Base-by-base conservation (phyloP, 352 stramenopile genomes). In the Phytophthora chlamydospora region DNA sequence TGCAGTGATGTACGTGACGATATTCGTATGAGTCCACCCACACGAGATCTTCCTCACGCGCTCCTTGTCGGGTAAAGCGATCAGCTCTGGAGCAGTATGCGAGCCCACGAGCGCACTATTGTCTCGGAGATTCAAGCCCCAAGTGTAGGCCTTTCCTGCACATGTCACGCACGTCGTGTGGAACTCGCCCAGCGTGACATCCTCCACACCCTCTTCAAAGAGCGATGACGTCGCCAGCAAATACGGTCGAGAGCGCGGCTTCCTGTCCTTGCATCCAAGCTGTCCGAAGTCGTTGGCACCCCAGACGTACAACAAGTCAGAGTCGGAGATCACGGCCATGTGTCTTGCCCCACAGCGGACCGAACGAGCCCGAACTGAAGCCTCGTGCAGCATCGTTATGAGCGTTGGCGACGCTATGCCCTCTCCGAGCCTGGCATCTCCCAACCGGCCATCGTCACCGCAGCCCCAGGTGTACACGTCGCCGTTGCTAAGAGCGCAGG, bases 271-370 rank as follows among this genome's bases (percentile, higher is more conserved):
- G 19, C 76, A 76, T 11, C 85, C 85, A 21, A 92, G 71, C 57
- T 94, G 85, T 5, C 81, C 85, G 42, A 92, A 92, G 42, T 94
- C 81, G 47, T 92, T 94, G 0, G 81, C 83, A 7, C 85, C 85
- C 83, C 85, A 92, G 17, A 88, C 66, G 57, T 90, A 91, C n/a
- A 94, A 48, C 41, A 88, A 51, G 43, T 91, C 80, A 9, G 47
- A 61, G 45, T 90, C 80, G 13, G 82, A 91, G 31, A 93, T 64
- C 9, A 89, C 52, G 2, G 82, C 80, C 24, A 86, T 91, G 68
- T 91, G 79, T 14, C 80, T 74, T 2, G 73, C 82, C 2, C 85
- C 85, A 49, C 85, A 93, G 16, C 79, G 78, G n/a, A 91, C 71
- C 9, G 61, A 62, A 4, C 84, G 78, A 0, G 61, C 70, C 27